Evolutionary conservation across 148 eudicot genomes (phyloP), one percentile per base, ranked within the genome.

Genomic region (Linanthus parryae): DNA sequence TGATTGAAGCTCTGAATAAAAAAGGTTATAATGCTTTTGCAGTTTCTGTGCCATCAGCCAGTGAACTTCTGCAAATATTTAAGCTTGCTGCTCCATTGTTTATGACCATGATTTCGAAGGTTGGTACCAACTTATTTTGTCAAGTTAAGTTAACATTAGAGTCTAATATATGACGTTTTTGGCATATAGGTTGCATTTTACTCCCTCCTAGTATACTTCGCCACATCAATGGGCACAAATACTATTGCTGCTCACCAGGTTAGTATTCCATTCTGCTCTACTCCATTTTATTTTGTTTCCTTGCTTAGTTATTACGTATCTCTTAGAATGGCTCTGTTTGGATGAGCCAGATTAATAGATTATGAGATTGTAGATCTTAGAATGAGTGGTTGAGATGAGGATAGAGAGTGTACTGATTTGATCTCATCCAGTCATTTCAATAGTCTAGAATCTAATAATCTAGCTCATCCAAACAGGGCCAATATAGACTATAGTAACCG

Each of bases 241-340:
- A 77, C 73, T 48, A 74, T 84, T 57, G 96, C 99, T 58, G 99
- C 96, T 66, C 95, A 92, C 68, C 99, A 92, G 95, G 99, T 88
- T 49, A 26, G 71, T 59, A 16, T 31, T 50, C 7, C 45, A 23
- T 24, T 15, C 34, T 13, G 14, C 34, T 3, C 12, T 10, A 21
- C n/a, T 45, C 26, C 26, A 12, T n/a, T 34, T 10, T 16, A 16
- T 48, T 48, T n/a, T 3, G 29, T 11, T 33, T 57, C 17, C 11
- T 47, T 17, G n/a, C n/a, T n/a, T n/a, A n/a, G n/a, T n/a, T n/a
- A n/a, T n/a, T n/a, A n/a, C n/a, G n/a, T n/a, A n/a, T 24, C 9
- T 17, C 29, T 4, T 35, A 27, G 47, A 41, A 34, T n/a, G n/a
- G n/a, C n/a, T n/a, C n/a, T n/a, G n/a, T n/a, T n/a, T n/a, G n/a